Evolutionary conservation across 2,329 filamentous ascomycete species (phyloP), one percentile per base, ranked within the genome.

Genomic region (Pseudomassariella vexata): DNA sequence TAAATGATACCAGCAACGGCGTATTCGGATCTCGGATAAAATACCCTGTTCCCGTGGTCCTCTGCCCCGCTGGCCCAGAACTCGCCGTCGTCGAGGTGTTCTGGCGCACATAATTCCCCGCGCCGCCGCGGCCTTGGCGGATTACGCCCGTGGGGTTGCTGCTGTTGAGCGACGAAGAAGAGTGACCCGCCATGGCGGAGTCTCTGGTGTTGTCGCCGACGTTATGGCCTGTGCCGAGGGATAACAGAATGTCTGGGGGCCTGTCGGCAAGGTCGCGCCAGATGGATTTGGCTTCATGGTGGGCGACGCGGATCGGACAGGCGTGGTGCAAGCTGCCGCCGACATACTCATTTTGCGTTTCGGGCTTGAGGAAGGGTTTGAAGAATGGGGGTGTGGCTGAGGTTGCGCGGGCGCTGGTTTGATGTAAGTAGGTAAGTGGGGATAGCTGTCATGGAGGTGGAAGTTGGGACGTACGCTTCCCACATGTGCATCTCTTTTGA

Each of bases 371-470:
- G 39, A 46, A 54, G 2, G 51, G 36, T 11, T 52, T 50, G 36
- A 55, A 55, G 20, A 48, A 47, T n/a, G 52, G 52, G 1, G 44
- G 35, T 1, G 49, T 52, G 1, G 52, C 50, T 2, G 48, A 44
- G n/a, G 52, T 52, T 14, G 50, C 49, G 24, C 51, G 48, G 14
- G 52, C 50, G 16, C 51, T 54, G 21, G n/a, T n/a, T n/a, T n/a
- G n/a, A n/a, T n/a, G n/a, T n/a, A n/a, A n/a, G n/a, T n/a, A n/a
- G n/a, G n/a, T n/a, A n/a, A n/a, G n/a, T n/a, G n/a, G n/a, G n/a
- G n/a, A n/a, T n/a, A n/a, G n/a, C n/a, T n/a, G n/a, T 30, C 16
- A 5, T 7, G 17, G 6, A 9, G 32, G 14, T 17, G 17, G 19
- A 30, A 5, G n/a, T n/a, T n/a, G 22, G 26, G 5, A 44, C 50